Evolutionary conservation across 169 alveolate genomes (phyloP).

Genomic region (Plasmodium inui): DNA sequence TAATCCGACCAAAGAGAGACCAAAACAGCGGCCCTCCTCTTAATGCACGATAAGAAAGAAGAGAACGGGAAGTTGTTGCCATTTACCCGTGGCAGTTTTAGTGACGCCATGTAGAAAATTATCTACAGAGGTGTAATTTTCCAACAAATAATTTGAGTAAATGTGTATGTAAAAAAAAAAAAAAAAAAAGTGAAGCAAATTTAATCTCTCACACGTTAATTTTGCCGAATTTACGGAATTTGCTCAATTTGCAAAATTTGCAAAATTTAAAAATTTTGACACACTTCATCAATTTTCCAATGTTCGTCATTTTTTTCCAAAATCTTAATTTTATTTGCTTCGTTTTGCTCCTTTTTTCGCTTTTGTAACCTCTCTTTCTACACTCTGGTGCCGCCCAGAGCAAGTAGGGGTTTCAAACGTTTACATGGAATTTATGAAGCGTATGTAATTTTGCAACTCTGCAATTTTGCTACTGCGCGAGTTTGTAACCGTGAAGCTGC

Average conservation of each 20-base stretch:
- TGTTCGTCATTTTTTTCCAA: background rate
- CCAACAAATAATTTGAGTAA: background rate
- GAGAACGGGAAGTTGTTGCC: background rate
- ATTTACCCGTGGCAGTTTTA: background rate
- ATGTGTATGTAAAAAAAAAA: slow-evolving; percentile 1
- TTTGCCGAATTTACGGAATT: background rate
- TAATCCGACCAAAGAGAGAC: background rate
- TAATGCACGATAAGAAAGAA: slow-evolving; percentile 38
- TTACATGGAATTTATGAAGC: background rate
- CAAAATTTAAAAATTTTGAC: background rate
- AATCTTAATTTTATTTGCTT: background rate
- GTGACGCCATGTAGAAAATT: background rate
- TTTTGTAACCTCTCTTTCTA: background rate
- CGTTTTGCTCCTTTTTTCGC: background rate
- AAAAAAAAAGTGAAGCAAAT: background rate
- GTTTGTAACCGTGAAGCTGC: background rate
- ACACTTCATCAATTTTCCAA: background rate
- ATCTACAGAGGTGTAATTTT: background rate
- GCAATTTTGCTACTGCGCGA: background rate
- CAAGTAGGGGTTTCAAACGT: background rate
- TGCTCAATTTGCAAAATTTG: background rate
- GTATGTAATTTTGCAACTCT: background rate
- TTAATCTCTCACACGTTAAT: background rate
- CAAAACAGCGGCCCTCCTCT: background rate
- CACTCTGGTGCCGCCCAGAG: background rate